Base-by-base conservation (phyloP, 495 filamentous ascomycete species). In the Neurospora sp. region DNA sequence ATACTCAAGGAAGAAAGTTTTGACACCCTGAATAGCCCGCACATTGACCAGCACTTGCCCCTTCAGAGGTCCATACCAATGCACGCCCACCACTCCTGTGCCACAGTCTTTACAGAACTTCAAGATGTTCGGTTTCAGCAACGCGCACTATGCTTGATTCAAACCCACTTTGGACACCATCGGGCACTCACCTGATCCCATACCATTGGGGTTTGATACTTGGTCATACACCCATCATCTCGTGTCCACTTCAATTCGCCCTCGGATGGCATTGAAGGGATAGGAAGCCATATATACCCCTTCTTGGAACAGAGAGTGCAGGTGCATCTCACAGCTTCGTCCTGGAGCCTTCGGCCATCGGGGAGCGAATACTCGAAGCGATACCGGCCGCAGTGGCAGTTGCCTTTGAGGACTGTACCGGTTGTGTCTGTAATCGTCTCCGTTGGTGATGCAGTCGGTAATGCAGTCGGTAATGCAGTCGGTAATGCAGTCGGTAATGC, bases 351-450 rank as follows among this genome's bases (percentile, higher is more conserved):
- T 18, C 14, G 22, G 53, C 7, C 14, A 12, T 71, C 71, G 0
- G 75, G 76, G 5, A 73, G 40, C 9, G 46, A 37, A 27, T 80
- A 46, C 37, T 79, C 74, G 48, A 77, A 82, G 1, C 79, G 72
- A 41, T 78, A 79, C 0, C 73, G 59, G 16, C 76, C 75, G 75
- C 81, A 82, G 69, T 82, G 81, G 71, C 81, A 82, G 70, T 82
- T 82, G 9, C 75, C 76, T 42, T 69, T 69, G 73, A 53, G 42
- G 48, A 59, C 53, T 37, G 22, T 8, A 14, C 7, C 27, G 27
- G 22, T 31, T 18, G 12, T 35, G 2, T 35, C 6, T 18, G 53
- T 9, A 1, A 8, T 66, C 6, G 31, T 35, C 53, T 61, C 22
- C 12, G 6, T 61, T 3, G 12, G 27, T 14, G 27, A 35, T 61